Evolutionary conservation across 2,329 filamentous ascomycete species (phyloP).

Genomic region (Aspergillus udagawae): DNA sequence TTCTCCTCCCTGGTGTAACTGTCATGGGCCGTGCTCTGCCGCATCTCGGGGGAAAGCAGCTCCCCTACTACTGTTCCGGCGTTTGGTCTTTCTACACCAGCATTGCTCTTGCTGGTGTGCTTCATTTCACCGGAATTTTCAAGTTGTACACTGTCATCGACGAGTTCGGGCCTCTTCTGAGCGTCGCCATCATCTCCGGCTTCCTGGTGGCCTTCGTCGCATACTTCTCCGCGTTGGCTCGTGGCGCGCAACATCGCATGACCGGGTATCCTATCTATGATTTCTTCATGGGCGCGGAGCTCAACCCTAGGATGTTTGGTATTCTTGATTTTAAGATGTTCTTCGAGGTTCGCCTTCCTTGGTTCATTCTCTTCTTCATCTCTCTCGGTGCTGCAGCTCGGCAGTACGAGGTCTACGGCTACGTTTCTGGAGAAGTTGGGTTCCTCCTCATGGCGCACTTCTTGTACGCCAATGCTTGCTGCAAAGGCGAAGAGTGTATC

Average conservation of each 20-base stretch:
- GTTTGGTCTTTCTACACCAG: slow-evolving; percentile 84
- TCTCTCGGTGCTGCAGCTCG: slow-evolving; percentile 71
- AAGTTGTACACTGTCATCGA: slow-evolving; percentile 89
- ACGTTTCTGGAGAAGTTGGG: slow-evolving; percentile 76
- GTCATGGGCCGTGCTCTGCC: slow-evolving; percentile 83
- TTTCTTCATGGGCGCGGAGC: slow-evolving; percentile 86
- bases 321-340: slow-evolving; percentile 94
- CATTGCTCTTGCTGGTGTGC: slow-evolving; percentile 62
- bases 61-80: slow-evolving; percentile 92
- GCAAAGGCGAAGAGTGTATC: slow-evolving; percentile 89
- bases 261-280: slow-evolving; percentile 77
- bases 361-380: slow-evolving; percentile 83
- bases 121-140: slow-evolving; percentile 83
- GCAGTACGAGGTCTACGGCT: slow-evolving; percentile 81
- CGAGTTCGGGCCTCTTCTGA: slow-evolving; percentile 89
- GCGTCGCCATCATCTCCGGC: slow-evolving; percentile 86
- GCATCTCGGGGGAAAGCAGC: slow-evolving; percentile 76
- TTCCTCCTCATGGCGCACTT: slow-evolving; percentile 88
- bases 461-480: slow-evolving; percentile 86
- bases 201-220: slow-evolving; percentile 78
- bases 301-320: slow-evolving; percentile 81
- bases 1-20: slow-evolving; percentile 80
- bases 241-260: slow-evolving; percentile 88
- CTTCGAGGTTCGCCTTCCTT: slow-evolving; percentile 86
- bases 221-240: slow-evolving; percentile 76